Evolutionary conservation across 371 early-diverging fungal species (phyloP).

Genomic region (Funneliformis caledonium): DNA sequence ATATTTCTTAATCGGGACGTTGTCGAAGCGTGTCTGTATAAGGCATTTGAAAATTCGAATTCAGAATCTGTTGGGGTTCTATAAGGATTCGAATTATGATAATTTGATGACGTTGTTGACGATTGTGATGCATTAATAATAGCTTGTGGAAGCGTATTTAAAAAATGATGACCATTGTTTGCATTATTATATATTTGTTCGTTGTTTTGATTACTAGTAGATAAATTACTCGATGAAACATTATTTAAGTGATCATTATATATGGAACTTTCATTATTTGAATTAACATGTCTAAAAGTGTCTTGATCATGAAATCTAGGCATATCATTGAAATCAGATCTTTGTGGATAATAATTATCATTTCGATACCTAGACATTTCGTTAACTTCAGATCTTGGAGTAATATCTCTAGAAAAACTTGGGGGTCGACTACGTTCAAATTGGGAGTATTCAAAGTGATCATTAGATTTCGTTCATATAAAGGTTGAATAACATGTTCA

Average conservation of each 20-base stretch:
- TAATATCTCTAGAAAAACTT: background rate
- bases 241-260: background rate
- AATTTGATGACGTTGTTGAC: conserved; percentile 9
- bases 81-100: background rate
- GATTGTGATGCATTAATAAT: conserved; percentile 8
- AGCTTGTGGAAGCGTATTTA: background rate
- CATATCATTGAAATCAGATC: background rate
- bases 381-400: background rate
- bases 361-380: conserved; percentile 23
- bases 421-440: background rate
- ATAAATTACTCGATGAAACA: background rate
- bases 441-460: background rate
- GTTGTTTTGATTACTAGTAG: background rate
- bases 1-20: conserved; percentile 21
- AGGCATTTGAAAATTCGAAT: conserved; percentile 21
- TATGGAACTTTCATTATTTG: too few relatives aligned
- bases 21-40: background rate
- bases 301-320: background rate
- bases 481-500: background rate
- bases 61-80: background rate
- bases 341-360: conserved; percentile 3
- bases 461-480: background rate
- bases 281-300: background rate
- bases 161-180: background rate
- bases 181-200: conserved; percentile 15